phyloP scores from a whole-genome alignment of 192 early-diverging fungal species.

The Gamsiella multidivaricata region DNA sequence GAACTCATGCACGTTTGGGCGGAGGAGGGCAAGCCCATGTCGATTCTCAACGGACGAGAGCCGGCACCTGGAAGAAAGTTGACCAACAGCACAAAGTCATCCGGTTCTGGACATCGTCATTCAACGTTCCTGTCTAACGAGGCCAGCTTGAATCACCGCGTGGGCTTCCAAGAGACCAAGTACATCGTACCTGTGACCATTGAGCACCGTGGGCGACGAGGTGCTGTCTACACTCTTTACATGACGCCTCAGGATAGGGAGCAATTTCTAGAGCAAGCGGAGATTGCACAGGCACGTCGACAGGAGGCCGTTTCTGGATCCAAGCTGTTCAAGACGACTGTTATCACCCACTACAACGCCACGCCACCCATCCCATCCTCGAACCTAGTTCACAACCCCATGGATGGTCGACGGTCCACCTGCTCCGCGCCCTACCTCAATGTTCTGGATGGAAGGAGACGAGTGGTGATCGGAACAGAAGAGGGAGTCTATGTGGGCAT shows the following conservation, averaged over 20 bases:
- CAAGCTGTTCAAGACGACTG: conserved; percentile 33
- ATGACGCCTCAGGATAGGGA: conserved; percentile 36
- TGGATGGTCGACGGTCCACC: conserved; percentile 29
- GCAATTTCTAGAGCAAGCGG: conserved; percentile 36
- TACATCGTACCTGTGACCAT: conserved; percentile 36
- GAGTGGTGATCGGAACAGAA: conserved; percentile 87
- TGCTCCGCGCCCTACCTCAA: conserved; percentile 51
- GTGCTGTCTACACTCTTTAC: conserved; percentile 31
- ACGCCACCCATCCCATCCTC: conserved; percentile 35
- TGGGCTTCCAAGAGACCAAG: conserved; percentile 52
- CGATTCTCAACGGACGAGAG: conserved; percentile 18
- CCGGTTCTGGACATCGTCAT: conserved; percentile 39
- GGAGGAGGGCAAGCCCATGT: conserved; percentile 56
- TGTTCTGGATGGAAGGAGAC: conserved; percentile 67
- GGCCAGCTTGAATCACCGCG: not conserved
- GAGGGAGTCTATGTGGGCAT: conserved; percentile 84
- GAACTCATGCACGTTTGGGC: conserved; percentile 73
- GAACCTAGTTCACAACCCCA: conserved; percentile 40
- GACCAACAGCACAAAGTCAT: conserved; percentile 44
- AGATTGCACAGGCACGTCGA: conserved; percentile 49
- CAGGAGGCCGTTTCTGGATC: conserved; percentile 46
- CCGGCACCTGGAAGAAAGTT: conserved; percentile 26
- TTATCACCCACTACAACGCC: conserved; percentile 43
- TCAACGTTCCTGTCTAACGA: conserved; percentile 22
- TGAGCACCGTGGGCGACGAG: conserved; percentile 42